Base-by-base conservation (phyloP, 495 filamentous ascomycete species). In the Daldinia grandis region DNA sequence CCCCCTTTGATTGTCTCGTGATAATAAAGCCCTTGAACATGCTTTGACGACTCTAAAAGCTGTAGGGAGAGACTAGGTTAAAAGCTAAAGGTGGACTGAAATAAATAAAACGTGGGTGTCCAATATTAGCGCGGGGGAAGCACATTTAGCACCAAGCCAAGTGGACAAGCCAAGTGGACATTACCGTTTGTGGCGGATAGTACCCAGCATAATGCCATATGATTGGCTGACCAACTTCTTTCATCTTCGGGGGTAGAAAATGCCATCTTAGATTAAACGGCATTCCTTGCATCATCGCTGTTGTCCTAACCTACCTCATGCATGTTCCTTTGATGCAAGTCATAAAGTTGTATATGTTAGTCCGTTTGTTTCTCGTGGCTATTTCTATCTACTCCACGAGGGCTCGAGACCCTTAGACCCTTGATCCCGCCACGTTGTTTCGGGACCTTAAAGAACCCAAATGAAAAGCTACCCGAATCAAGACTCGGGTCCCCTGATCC, bases 161-260 rank as follows among this genome's bases (percentile, higher is more conserved):
- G n/a, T n/a, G n/a, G n/a, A n/a, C n/a, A n/a, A n/a, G n/a, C n/a
- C n/a, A n/a, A n/a, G n/a, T n/a, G n/a, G 33, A 62, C 56, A 76
- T 74, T 76, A 33, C 74, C 65, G 68, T 74, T 76, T 76, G 71
- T 64, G 68, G 74, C 54, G 61, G 58, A 35, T 38, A 54, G n/a
- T 4, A 21, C 49, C 38, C 19, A 42, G 30, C 3, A 38, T 15
- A 10, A 10, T 4, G 30, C 17, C 14, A 35, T 33, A 42, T 76
- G 60, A 76, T 76, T 76, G 70, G 74, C 27, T 55, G 17, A 55
- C 14, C 37, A 17, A 8, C 9, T 21, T 37, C 17, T 27, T 12
- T n/a, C 2, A 44, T 42, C 19, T 24, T 28, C 27, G 10, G 56
- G 56, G 35, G 28, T 3, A 33, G 5, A 7, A 24, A 12, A 59